Base-by-base conservation (phyloP, 2,329 filamentous ascomycete genomes). In the Alternaria solani region DNA sequence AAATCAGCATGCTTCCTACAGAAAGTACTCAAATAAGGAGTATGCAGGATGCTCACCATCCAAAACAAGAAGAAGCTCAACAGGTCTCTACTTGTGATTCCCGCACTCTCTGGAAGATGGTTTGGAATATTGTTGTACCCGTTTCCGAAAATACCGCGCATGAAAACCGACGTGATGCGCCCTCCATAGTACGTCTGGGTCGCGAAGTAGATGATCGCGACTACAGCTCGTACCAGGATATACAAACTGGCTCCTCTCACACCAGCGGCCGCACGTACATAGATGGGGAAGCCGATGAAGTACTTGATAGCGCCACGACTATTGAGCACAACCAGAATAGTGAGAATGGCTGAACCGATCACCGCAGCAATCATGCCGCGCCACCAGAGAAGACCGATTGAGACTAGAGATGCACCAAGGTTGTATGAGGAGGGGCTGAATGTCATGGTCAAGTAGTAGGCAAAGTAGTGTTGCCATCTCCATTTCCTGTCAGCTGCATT, bases 21-120 rank as follows among this genome's bases (percentile, higher is more conserved):
- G 14, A 18, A 9, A 41, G 23, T 18, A 34, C 32, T 34, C 32
- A 34, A 34, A n/a, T 30, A 16, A 14, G 23, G 32, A 16, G 39
- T 32, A 5, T 9, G 34, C 11, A 44, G 6, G 46, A 2, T 23
- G 42, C 63, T 32, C 32, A 65, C 61, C 39, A 66, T 63, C 66
- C 68, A 73, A 51, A 63, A 72, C 3, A 74, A 56, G 38, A 73
- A 68, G 56, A 71, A 67, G 43, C 67, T 56, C 44, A 49, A 30
- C 44, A 56, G 7, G 20, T 56, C 53, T 30, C 70, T 62, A 6
- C 71, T 78, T 0, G 76, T 78, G 34, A 79, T 75, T n/a, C 79
- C 78, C n/a, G 78, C 77, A 43, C 65, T 77, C 5, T 68, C 73
- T 0, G 82, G 79, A 8, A 85, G 74, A 30, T 80, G 81, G 62